These are phyloP conservation scores for Cyathus striatus DNA, from an alignment of 768 basidiomycete genomes.

Conservation along the genomic window DNA sequence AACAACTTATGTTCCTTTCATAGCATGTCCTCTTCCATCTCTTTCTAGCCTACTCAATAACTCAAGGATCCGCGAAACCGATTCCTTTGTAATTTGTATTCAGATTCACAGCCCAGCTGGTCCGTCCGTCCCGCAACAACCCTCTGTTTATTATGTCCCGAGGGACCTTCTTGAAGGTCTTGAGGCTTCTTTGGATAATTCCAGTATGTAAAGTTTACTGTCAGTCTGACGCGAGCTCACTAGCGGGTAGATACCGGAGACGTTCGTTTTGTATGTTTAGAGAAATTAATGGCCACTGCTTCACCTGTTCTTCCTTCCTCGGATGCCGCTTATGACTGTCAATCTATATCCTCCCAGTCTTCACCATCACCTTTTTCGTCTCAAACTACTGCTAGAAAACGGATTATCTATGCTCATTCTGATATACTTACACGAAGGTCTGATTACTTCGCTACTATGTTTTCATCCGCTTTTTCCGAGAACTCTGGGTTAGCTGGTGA, in stretches of 20 bases:
- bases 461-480: conserved; percentile 68
- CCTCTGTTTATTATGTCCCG: conserved; percentile 61
- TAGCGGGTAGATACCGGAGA: conserved; percentile 59
- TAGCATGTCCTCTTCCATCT: conserved; percentile 61
- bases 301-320: conserved; percentile 21
- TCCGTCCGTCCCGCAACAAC: conserved; percentile 60
- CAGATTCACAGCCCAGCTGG: conserved; percentile 64
- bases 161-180: conserved; percentile 63
- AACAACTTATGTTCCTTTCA: not conserved
- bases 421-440: conserved; percentile 71
- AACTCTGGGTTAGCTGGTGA: conserved; percentile 37
- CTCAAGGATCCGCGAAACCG: conserved; percentile 48
- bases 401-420: conserved; percentile 73
- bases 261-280: conserved; percentile 70
- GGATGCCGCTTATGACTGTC: conserved; percentile 22
- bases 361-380: conserved; percentile 34
- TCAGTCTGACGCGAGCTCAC: not conserved
- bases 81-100: conserved; percentile 70
- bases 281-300: conserved; percentile 30
- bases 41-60: conserved; percentile 59
- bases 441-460: conserved; percentile 76
- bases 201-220: conserved; percentile 38
- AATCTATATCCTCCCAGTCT: conserved; percentile 37
- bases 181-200: conserved; percentile 67
- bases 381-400: conserved; percentile 57